phyloP scores from a whole-genome alignment of 768 basidiomycete genomes.

The Serendipita vermifera region DNA sequence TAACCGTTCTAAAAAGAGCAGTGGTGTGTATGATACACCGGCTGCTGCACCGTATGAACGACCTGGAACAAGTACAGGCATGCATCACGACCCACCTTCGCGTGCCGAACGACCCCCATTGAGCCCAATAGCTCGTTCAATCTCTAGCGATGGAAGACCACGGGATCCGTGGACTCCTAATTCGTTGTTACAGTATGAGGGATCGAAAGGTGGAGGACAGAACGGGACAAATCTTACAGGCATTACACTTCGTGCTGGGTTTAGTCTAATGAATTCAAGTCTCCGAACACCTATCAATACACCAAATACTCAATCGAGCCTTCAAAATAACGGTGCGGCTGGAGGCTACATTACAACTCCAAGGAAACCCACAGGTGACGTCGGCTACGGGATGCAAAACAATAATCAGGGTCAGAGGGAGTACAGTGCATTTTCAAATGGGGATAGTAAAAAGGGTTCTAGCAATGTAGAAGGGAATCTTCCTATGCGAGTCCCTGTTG shows the following conservation, averaged over 20 bases:
- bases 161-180: background rate
- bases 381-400: background rate
- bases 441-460: no score
- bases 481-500: background rate
- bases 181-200: background rate
- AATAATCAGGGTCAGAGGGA: no score
- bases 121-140: background rate
- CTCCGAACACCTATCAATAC: background rate
- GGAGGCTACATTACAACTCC: no score
- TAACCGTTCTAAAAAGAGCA: no score
- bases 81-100: background rate
- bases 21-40: no score
- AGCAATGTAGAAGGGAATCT: background rate
- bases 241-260: background rate
- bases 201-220: background rate
- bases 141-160: background rate
- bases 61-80: constrained; percentile 6
- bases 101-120: background rate
- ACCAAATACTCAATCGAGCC: no score
- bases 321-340: background rate
- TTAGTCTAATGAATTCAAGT: background rate
- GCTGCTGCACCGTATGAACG: no score
- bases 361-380: background rate
- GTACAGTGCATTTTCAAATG: no score
- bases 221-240: background rate